These are phyloP conservation scores for Lodderomyces orthopsilosis DNA, from an alignment of 1,139 yeast species.

Conservation along the genomic window DNA sequence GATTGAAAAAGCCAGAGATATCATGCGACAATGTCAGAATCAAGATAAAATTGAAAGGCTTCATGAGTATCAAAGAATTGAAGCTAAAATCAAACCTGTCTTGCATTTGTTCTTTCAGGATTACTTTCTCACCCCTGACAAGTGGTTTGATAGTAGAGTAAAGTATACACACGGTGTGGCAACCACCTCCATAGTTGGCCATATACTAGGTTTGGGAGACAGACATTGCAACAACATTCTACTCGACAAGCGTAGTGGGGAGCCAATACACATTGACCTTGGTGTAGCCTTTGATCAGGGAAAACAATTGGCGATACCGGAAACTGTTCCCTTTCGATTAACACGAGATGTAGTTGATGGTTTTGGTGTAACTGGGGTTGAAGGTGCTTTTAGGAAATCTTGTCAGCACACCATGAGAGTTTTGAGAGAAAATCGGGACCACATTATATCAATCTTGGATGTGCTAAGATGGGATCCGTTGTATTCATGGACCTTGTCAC, in stretches of 20 bases:
- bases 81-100: slow-evolving; percentile 59
- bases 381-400: slow-evolving; percentile 69
- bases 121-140: slow-evolving; percentile 61
- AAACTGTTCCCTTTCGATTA: slow-evolving; percentile 86
- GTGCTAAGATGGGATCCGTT: slow-evolving; percentile 91
- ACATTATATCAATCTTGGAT: slow-evolving; percentile 77
- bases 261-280: slow-evolving; percentile 91
- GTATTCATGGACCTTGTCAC: slow-evolving; percentile 85
- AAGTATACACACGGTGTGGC: slow-evolving; percentile 80
- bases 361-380: slow-evolving; percentile 77
- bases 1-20: slow-evolving; percentile 57
- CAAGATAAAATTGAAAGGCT: slow-evolving; percentile 46
- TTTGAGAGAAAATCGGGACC: slow-evolving; percentile 61
- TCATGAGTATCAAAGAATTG: slow-evolving; percentile 49
- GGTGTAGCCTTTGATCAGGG: slow-evolving; percentile 98
- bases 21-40: slow-evolving; percentile 60
- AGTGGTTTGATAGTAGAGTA: slow-evolving; percentile 69
- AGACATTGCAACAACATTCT: slow-evolving; percentile 89
- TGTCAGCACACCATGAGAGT: slow-evolving; percentile 75
- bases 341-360: slow-evolving; percentile 93
- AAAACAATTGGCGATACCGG: slow-evolving; percentile 78
- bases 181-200: slow-evolving; percentile 80
- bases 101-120: slow-evolving; percentile 69
- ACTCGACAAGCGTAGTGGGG: slow-evolving; percentile 77
- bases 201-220: slow-evolving; percentile 89